Evolutionary conservation across 2,329 filamentous ascomycete genomes (phyloP).

Genomic region (Fonsecaea erecta): DNA sequence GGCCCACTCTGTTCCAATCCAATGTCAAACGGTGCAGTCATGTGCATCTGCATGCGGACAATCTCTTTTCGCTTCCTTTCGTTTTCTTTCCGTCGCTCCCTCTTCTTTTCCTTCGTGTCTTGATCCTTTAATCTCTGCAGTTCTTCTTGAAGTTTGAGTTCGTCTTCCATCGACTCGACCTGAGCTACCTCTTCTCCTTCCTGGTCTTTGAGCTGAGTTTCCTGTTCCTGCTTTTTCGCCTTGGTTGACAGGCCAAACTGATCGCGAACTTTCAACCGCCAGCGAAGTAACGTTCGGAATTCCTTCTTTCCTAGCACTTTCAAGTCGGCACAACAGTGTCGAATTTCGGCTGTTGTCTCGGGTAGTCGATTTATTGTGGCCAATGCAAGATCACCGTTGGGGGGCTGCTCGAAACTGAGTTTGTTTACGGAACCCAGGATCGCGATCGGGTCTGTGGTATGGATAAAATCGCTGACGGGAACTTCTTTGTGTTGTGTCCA

Average conservation of each 20-base stretch:
- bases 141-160: slow-evolving; percentile 86
- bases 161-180: slow-evolving; percentile 91
- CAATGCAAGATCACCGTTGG: slow-evolving; percentile 81
- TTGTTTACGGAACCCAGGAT: slow-evolving; percentile 86
- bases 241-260: slow-evolving; percentile 74
- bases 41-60: slow-evolving; percentile 94
- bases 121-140: slow-evolving; percentile 80
- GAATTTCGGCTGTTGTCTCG: slow-evolving; percentile 83
- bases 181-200: slow-evolving; percentile 76
- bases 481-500: slow-evolving; percentile 91
- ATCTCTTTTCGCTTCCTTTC: slow-evolving; percentile 94
- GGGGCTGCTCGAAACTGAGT: slow-evolving; percentile 78
- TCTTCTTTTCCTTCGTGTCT: slow-evolving; percentile 75
- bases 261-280: slow-evolving; percentile 86
- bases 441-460: slow-evolving; percentile 89
- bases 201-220: slow-evolving; percentile 46
- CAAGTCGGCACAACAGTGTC: slow-evolving; percentile 77
- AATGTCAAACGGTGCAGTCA: slow-evolving; percentile 94
- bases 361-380: slow-evolving; percentile 83
- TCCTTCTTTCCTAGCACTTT: slow-evolving; percentile 92
- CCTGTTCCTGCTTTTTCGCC: slow-evolving; percentile 49
- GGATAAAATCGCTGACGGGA: slow-evolving; percentile 88
- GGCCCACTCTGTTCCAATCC: slow-evolving; percentile 85
- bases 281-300: slow-evolving; percentile 85
- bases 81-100: slow-evolving; percentile 83